phyloP scores from a whole-genome alignment of 805 yeast genomes.

The Saturnispora halmiae region DNA sequence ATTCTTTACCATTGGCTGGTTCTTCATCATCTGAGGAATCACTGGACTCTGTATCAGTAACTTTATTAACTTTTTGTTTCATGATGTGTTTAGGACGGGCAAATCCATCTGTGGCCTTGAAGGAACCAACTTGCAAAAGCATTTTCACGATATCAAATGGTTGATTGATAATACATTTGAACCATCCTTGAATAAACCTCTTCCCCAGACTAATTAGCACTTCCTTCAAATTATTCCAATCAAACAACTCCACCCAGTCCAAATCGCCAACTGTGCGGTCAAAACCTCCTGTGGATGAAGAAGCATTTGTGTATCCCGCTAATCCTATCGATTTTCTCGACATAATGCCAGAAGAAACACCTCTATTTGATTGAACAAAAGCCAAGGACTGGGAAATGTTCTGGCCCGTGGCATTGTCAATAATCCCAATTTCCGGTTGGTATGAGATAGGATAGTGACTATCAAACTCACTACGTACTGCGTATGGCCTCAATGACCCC shows the following conservation, averaged over 20 bases:
- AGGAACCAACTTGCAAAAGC: conserved; percentile 71
- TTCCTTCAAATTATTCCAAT: conserved; percentile 47
- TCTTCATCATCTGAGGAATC: conserved; percentile 21
- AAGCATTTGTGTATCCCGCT: conserved; percentile 15
- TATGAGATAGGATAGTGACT: conserved; percentile 29
- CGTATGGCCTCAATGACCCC: conserved; percentile 28
- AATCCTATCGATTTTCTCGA: conserved; percentile 8
- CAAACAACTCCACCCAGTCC: conserved; percentile 61
- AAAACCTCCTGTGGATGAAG: too few species aligned
- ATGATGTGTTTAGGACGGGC: background rate
- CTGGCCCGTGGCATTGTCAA: conserved; percentile 28
- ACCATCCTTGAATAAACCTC: conserved; percentile 60
- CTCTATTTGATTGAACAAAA: conserved; percentile 15
- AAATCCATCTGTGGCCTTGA: conserved; percentile 27
- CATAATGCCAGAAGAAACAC: conserved; percentile 3
- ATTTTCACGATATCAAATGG: conserved; percentile 82
- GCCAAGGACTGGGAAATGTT: conserved; percentile 29
- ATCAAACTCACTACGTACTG: conserved; percentile 26
- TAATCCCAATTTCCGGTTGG: conserved; percentile 27
- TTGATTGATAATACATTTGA: conserved; percentile 62
- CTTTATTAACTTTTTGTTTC: background rate
- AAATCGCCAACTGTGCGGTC: conserved; percentile 31
- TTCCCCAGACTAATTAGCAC: conserved; percentile 46
- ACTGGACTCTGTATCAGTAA: background rate
- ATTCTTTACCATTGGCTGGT: conserved; percentile 11